Conservation (phyloP, 2,329 filamentous ascomycete genomes). For the Aureobasidium namibiae region DNA sequence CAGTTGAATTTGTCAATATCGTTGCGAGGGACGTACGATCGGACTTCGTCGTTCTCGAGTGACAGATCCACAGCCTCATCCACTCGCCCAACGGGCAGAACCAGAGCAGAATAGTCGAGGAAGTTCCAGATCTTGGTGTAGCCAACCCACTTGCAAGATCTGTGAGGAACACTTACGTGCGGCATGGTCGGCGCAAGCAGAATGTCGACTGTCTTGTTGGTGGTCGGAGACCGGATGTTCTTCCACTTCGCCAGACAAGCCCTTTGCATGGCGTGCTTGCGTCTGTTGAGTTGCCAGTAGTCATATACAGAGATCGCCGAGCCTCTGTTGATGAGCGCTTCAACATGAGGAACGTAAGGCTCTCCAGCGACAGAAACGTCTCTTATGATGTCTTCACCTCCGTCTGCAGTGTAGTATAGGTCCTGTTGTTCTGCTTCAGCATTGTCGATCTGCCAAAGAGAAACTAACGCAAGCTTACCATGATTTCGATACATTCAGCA, state of each 20-base stretch:
- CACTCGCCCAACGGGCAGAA: conserved; percentile 43
- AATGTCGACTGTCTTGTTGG: conserved; percentile 27
- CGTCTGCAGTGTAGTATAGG: neutral
- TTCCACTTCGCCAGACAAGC: conserved; percentile 54
- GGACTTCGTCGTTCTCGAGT: neutral
- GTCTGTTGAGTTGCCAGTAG: conserved; percentile 60
- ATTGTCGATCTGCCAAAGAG: neutral
- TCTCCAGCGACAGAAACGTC: neutral
- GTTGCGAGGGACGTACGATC: neutral
- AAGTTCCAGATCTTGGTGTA: conserved; percentile 27
- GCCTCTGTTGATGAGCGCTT: conserved; percentile 46
- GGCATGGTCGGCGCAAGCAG: conserved; percentile 50
- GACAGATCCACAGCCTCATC: neutral
- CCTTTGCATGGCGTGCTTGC: conserved; percentile 46
- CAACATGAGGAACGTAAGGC: conserved; percentile 46
- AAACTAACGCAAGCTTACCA: neutral
- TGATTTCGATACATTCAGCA: neutral
- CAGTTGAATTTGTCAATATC: neutral
- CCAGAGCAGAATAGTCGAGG: conserved; percentile 49
- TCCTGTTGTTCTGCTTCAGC: neutral
- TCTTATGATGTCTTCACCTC: neutral
- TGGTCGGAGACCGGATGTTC: conserved; percentile 31
- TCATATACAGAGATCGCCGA: conserved; percentile 52
- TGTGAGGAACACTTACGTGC: conserved; percentile 47
- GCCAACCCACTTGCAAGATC: conserved; percentile 22